A percentile compares a stretch with the other conserved stretches of the same genome.
These are phyloP conservation scores for Microglena sp. DNA, from an alignment of 139 green algal species.

Conservation along the genomic window DNA sequence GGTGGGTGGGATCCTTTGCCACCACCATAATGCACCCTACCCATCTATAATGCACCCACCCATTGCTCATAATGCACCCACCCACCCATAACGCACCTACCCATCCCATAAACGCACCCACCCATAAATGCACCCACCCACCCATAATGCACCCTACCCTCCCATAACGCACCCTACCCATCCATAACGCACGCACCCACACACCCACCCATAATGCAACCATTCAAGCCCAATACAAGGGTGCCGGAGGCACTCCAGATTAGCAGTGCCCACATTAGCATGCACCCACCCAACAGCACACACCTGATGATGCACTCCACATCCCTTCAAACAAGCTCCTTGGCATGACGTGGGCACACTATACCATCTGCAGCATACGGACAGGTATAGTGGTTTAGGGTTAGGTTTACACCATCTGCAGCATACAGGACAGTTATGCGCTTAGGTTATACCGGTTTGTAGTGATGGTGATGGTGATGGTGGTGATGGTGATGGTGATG, in stretches of 20 bases:
- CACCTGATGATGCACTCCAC: slow-evolving; percentile 75
- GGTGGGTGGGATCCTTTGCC: no score
- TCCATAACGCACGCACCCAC: no score
- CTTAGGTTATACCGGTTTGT: background rate
- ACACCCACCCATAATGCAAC: no score
- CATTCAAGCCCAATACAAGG: background rate
- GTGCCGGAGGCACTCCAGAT: background rate
- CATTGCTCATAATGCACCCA: no score
- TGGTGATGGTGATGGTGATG: no score
- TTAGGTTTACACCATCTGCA: background rate
- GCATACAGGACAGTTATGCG: background rate
- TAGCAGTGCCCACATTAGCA: background rate
- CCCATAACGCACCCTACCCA: no score
- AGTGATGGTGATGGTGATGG: background rate
- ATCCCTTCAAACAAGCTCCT: slow-evolving; percentile 90
- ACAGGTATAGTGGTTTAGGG: slow-evolving; percentile 34
- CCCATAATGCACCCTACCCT: no score
- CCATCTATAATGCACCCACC: no score
- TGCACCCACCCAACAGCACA: background rate
- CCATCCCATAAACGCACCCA: no score
- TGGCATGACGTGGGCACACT: slow-evolving; percentile 69
- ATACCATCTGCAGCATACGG: slow-evolving; percentile 98
- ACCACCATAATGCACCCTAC: no score
- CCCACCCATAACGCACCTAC: no score
- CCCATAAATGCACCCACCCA: no score